Percentiles rank a stretch among this genome's conserved stretches.
phyloP scores from a whole-genome alignment of 139 green algal genomes.

The Tetradesmus lagerheimii region DNA sequence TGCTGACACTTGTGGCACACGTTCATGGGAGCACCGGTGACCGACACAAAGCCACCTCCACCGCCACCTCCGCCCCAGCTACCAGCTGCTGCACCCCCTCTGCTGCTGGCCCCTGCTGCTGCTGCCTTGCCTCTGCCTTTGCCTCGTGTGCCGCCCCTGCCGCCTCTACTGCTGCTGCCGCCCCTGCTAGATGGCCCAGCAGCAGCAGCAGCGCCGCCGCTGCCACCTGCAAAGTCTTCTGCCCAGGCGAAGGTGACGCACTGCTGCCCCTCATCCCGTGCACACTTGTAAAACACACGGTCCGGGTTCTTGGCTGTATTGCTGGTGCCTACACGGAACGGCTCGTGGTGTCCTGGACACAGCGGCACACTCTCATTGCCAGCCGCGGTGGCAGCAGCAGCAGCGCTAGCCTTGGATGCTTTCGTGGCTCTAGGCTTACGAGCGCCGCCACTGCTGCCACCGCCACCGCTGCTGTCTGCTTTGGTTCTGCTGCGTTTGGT shows the following conservation, averaged over 20 bases:
- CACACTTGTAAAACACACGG: constrained; percentile 64
- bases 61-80: neutral
- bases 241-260: constrained; percentile 60
- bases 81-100: neutral
- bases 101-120: neutral
- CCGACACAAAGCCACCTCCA: constrained; percentile 32
- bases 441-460: neutral
- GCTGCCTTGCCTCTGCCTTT: neutral
- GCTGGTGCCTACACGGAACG: constrained; percentile 45
- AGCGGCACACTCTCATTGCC: neutral
- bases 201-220: neutral
- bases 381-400: neutral
- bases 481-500: neutral
- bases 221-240: constrained; percentile 53
- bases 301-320: constrained; percentile 51
- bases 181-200: constrained; percentile 28
- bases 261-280: constrained; percentile 33
- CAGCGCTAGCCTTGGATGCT: neutral
- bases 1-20: constrained; percentile 41
- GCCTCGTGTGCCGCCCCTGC: neutral
- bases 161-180: constrained; percentile 13
- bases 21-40: neutral
- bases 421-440: neutral
- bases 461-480: neutral
- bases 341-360: constrained; percentile 52